A percentile compares a stretch with the other conserved stretches of the same genome.
Conservation (phyloP, 176 grass and related monocot genomes). For the Thinopyrum elongatum region DNA sequence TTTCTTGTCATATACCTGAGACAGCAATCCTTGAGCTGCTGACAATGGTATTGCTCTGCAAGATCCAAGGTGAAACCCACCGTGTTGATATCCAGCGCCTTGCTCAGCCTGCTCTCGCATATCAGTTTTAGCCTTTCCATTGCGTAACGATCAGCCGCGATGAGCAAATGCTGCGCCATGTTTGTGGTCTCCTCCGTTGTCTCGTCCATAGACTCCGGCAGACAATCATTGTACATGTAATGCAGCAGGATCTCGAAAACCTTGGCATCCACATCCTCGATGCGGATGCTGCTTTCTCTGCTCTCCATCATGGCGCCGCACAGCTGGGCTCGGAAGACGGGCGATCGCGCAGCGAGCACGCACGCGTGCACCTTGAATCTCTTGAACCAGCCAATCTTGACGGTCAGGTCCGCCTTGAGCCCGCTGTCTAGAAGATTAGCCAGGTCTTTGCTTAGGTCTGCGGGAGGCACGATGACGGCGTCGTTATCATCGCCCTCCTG, state of each 20-base stretch:
- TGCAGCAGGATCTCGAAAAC: conserved; percentile 27
- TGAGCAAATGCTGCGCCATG: not conserved
- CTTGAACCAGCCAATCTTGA: not conserved
- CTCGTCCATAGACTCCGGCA: not conserved
- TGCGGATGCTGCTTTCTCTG: not conserved
- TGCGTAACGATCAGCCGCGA: not conserved
- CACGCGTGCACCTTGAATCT: not conserved
- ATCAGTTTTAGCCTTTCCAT: not conserved
- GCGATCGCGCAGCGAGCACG: not conserved
- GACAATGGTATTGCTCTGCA: not conserved
- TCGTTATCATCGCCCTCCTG: not conserved
- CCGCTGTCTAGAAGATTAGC: not conserved
- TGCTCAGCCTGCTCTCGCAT: not conserved
- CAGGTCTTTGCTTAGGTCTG: not conserved
- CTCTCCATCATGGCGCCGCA: not conserved
- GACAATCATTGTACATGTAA: conserved; percentile 26
- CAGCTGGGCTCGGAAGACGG: not conserved
- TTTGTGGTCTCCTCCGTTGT: not conserved
- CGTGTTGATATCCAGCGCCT: not conserved
- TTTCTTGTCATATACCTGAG: not conserved
- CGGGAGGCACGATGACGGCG: not conserved
- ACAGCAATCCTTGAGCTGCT: not conserved
- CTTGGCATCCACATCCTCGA: not conserved
- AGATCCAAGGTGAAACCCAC: not conserved
- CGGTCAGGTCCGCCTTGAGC: not conserved